Base-by-base conservation (phyloP, 345 rosid species). In the Ricinus communis region DNA sequence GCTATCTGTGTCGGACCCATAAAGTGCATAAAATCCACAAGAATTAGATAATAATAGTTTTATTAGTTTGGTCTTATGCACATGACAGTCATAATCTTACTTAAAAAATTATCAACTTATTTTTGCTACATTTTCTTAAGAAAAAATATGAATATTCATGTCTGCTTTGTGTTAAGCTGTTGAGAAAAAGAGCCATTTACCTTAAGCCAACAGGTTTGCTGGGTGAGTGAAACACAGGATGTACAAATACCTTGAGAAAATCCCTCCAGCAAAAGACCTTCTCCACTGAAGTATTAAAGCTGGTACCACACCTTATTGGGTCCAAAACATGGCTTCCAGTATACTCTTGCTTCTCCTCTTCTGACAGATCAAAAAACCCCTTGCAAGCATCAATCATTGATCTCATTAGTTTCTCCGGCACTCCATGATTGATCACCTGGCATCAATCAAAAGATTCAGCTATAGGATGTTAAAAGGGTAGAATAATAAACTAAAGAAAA, bases 341-440 rank as follows among this genome's bases (percentile, higher is more conserved):
- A 31, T 45, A 81, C 58, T 79, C 81, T 41, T 41, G 67, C 80
- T 84, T 87, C 77, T 84, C 87, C 57, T 82, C 87, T 62, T 85
- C 88, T 6, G 56, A 2, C 36, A 85, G 66, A 62, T 87, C 71
- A 61, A 88, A 88, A 62, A 82, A 86, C 8, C 41, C 79, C 45
- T 1, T 40, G 33, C 81, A 54, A 0, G 52, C 74, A 7, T 81
- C 83, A 0, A 80, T 57, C 64, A 86, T 83, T 22, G 56, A 72
- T 74, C 61, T 68, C 79, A 80, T 75, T 30, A 78, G 14, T 5
- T 71, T 19, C 80, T 82, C 81, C 0, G 77, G 74, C 5, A 86
- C 79, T 11, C 81, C 86, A 50, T 88, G 92, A 38, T 87, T 85
- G 49, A 80, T 73, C 60, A 87, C 85, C 91, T 85, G 27, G 16